Evolutionary conservation across 352 stramenopile species (phyloP).

Genomic region (Globisporangium splendens): DNA sequence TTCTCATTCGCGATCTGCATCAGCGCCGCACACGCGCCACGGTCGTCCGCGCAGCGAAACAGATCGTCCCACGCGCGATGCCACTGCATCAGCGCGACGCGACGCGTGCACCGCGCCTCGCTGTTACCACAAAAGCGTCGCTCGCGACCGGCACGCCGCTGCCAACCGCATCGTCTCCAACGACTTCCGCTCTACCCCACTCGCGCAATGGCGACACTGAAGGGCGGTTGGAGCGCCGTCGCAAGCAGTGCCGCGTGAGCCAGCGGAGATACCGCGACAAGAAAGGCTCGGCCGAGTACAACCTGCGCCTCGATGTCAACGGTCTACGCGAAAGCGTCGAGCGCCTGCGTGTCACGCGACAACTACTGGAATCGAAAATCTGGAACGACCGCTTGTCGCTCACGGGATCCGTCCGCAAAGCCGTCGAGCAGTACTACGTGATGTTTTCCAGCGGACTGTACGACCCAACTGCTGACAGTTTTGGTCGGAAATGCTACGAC

Average conservation of each 20-base stretch:
- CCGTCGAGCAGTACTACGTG: conserved; percentile 60
- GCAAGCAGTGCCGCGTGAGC: conserved; percentile 60
- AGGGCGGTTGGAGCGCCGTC: conserved; percentile 35
- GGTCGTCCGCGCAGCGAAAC: conserved; percentile 7
- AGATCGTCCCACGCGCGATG: neutral
- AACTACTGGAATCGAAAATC: conserved; percentile 42
- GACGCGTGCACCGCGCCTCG: neutral
- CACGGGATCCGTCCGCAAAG: conserved; percentile 36
- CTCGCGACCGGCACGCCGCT: neutral
- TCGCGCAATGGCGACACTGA: conserved; percentile 9
- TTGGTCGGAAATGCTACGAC: conserved; percentile 41
- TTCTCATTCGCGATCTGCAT: neutral
- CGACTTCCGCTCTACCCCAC: neutral
- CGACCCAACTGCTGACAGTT: conserved; percentile 32
- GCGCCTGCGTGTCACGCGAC: conserved; percentile 34
- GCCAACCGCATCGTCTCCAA: neutral
- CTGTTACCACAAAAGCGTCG: neutral
- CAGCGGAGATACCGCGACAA: conserved; percentile 72
- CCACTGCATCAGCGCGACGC: neutral
- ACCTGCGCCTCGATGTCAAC: conserved; percentile 65
- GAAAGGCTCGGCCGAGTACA: conserved; percentile 60
- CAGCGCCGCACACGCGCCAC: neutral
- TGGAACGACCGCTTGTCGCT: conserved; percentile 35
- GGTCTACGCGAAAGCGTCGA: conserved; percentile 53
- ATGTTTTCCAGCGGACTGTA: conserved; percentile 57